These are phyloP conservation scores for Russula griseocarnosa DNA, from an alignment of 768 basidiomycete genomes.

Conservation along the genomic window DNA sequence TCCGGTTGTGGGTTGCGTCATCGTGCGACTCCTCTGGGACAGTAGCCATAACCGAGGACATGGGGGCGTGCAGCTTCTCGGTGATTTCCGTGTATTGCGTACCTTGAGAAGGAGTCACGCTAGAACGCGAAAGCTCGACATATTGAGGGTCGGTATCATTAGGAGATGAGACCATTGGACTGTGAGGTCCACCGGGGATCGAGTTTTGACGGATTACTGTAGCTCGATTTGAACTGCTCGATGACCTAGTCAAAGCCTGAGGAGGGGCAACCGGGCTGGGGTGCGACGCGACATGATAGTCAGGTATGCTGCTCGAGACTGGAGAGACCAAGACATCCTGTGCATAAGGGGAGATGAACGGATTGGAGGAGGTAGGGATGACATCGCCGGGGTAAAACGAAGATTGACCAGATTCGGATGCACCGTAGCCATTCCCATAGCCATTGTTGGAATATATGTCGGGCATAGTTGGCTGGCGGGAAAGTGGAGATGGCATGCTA, in stretches of 20 bases:
- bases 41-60: conserved; percentile 29
- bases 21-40: conserved; percentile 30
- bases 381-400: conserved; percentile 31
- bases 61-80: conserved; percentile 43
- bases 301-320: conserved; percentile 29
- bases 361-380: conserved; percentile 36
- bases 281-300: conserved; percentile 14
- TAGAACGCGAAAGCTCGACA: conserved; percentile 60
- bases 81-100: conserved; percentile 71
- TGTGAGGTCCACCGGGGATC: conserved; percentile 24
- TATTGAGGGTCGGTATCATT: conserved; percentile 43
- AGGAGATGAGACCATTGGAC: conserved; percentile 23
- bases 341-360: conserved; percentile 40
- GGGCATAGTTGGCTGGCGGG: conserved; percentile 23
- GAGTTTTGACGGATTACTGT: conserved; percentile 30
- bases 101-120: conserved; percentile 72
- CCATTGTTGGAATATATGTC: conserved; percentile 22
- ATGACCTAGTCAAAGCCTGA: conserved; percentile 25
- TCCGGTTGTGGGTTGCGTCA: conserved; percentile 10
- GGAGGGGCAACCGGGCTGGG: conserved; percentile 8
- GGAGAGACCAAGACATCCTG: conserved; percentile 40
- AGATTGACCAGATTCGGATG: conserved; percentile 31
- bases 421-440: conserved; percentile 29
- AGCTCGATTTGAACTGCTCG: background rate
- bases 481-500: conserved; percentile 27